phyloP scores from a whole-genome alignment of 768 basidiomycete genomes.

The Trametopsis cervina region DNA sequence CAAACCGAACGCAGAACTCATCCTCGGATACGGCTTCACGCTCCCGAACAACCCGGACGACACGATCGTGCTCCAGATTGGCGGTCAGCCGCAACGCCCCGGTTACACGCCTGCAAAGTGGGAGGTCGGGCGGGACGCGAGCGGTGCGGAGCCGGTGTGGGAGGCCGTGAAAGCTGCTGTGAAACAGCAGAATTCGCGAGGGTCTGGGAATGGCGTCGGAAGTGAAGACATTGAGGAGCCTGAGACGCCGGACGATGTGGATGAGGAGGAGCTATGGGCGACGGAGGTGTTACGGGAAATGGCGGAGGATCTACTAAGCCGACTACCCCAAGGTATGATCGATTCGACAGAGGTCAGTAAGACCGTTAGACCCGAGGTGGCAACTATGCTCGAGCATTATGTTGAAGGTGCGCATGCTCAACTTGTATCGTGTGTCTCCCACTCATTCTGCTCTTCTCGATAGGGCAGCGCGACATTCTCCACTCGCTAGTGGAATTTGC shows the following conservation, averaged over 20 bases:
- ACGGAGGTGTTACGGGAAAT: constrained; percentile 62
- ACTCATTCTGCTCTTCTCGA: not conserved
- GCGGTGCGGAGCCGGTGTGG: constrained; percentile 56
- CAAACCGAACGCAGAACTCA: constrained; percentile 84
- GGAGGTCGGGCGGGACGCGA: constrained; percentile 54
- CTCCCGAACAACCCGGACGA: constrained; percentile 78
- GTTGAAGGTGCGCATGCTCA: constrained; percentile 31
- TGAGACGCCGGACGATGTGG: constrained; percentile 17
- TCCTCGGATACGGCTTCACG: constrained; percentile 90
- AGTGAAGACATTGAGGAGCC: too few relatives aligned
- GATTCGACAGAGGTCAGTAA: constrained; percentile 9
- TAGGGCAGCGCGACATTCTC: constrained; percentile 59
- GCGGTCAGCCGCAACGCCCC: constrained; percentile 33
- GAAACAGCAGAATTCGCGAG: constrained; percentile 15
- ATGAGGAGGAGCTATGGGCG: constrained; percentile 62
- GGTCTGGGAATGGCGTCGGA: too few relatives aligned
- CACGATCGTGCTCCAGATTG: constrained; percentile 73
- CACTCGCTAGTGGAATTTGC: constrained; percentile 45
- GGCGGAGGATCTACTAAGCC: constrained; percentile 43
- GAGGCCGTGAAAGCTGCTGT: constrained; percentile 36
- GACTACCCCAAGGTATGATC: constrained; percentile 32
- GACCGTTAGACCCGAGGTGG: constrained; percentile 47
- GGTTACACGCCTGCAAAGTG: constrained; percentile 40
- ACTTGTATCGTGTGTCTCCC: not conserved
- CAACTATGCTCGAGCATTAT: constrained; percentile 61